Percentiles rank a stretch among this genome's conserved stretches.
Evolutionary conservation across 2,329 filamentous ascomycete genomes (phyloP).

Genomic region (Esteya vermicola): DNA sequence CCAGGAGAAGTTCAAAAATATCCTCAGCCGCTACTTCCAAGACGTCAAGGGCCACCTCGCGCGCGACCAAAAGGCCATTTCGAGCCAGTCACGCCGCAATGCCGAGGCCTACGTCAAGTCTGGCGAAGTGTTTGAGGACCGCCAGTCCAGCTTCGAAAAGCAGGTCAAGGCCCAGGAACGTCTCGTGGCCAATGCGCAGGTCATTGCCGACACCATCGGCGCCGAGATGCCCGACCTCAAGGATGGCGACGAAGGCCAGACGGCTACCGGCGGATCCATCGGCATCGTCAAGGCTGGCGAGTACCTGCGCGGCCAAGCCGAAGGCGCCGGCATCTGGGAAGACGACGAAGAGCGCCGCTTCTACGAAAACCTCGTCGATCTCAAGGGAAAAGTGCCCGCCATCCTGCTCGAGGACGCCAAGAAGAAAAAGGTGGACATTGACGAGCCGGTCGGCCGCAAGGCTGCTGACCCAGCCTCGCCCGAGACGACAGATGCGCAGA

Average conservation of each 20-base stretch:
- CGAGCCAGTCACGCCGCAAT: conserved; percentile 79
- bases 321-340: conserved; percentile 93
- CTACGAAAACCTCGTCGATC: conserved; percentile 90
- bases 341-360: conserved; percentile 96
- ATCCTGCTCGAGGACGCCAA: conserved; percentile 89
- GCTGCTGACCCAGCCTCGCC: no score
- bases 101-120: conserved; percentile 98
- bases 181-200: conserved; percentile 76
- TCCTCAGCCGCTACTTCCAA: conserved; percentile 79
- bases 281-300: conserved; percentile 89
- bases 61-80: conserved; percentile 82
- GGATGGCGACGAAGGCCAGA: conserved; percentile 59
- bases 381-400: conserved; percentile 89
- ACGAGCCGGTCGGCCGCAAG: conserved; percentile 74
- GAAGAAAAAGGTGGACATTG: conserved; percentile 75
- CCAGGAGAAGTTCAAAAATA: conserved; percentile 72
- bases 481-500: conserved; percentile 42
- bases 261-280: conserved; percentile 60
- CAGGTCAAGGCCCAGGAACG: conserved; percentile 86
- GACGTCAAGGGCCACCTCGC: conserved; percentile 81
- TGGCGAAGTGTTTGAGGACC: conserved; percentile 94
- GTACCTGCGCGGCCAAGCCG: conserved; percentile 77
- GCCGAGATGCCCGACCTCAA: conserved; percentile 89
- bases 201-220: conserved; percentile 75
- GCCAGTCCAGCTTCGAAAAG: conserved; percentile 91